Evolutionary conservation across 371 early-diverging fungal species (phyloP).

Genomic region (Mucor plumbeus): DNA sequence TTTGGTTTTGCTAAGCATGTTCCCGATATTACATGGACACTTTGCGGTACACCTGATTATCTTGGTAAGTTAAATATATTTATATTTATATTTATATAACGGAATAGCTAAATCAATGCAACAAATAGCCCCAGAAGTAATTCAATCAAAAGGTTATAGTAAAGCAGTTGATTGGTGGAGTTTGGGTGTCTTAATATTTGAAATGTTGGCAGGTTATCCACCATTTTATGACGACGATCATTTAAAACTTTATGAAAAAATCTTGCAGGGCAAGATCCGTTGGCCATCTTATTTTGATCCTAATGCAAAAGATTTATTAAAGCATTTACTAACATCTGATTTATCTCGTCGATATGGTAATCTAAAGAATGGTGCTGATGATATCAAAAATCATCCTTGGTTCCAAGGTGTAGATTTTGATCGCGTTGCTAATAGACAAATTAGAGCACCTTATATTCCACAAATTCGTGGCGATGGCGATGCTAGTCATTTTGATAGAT

Average conservation of each 20-base stretch:
- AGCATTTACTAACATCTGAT: constrained; percentile 86
- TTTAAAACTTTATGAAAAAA: constrained; percentile 93
- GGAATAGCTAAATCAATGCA: background rate
- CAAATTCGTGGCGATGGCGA: constrained; percentile 87
- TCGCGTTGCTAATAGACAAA: constrained; percentile 71
- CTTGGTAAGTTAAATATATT: constrained; percentile 29
- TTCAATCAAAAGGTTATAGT: constrained; percentile 96
- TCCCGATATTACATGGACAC: constrained; percentile 77
- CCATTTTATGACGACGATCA: constrained; percentile 98
- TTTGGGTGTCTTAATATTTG: constrained; percentile 96
- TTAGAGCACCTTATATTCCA: constrained; percentile 92
- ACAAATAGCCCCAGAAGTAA: constrained; percentile 91
- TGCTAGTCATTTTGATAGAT: constrained; percentile 93
- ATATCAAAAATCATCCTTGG: constrained; percentile 95
- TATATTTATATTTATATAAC: too few species aligned
- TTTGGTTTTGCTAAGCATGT: constrained; percentile 92
- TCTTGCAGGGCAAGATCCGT: constrained; percentile 83
- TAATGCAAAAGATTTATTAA: constrained; percentile 87
- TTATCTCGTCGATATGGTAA: constrained; percentile 92
- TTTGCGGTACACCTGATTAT: constrained; percentile 99
- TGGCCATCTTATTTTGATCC: constrained; percentile 94
- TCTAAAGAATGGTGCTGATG: constrained; percentile 84
- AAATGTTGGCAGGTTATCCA: constrained; percentile 90
- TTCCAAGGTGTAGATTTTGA: constrained; percentile 94
- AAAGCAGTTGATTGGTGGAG: constrained; percentile 99